These are phyloP conservation scores for Calonectria hongkongensis DNA, from an alignment of 2,329 filamentous ascomycete genomes.

Conservation along the genomic window DNA sequence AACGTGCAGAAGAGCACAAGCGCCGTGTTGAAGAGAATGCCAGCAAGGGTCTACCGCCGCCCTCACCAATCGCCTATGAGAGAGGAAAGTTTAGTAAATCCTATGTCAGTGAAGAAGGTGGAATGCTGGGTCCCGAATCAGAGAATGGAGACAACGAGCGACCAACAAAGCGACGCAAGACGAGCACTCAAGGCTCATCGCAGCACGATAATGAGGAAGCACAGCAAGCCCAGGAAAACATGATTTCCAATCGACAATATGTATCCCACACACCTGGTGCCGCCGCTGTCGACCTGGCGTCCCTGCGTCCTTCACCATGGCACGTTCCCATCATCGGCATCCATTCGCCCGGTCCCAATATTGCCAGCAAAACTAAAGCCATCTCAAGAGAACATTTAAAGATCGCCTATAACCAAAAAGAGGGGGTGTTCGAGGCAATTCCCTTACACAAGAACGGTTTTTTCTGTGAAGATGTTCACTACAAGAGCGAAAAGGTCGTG, in stretches of 20 bases:
- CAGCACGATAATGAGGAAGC: constrained; percentile 65
- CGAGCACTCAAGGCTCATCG: constrained; percentile 65
- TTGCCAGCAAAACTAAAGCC: constrained; percentile 78
- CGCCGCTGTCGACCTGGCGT: constrained; percentile 75
- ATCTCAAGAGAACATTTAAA: constrained; percentile 85
- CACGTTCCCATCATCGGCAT: constrained; percentile 82
- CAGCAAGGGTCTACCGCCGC: constrained; percentile 69
- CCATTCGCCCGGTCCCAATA: constrained; percentile 79
- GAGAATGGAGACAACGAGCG: constrained; percentile 71
- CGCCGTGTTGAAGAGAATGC: constrained; percentile 68
- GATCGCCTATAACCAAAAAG: constrained; percentile 80
- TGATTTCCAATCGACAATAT: constrained; percentile 76
- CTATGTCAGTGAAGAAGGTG: constrained; percentile 81
- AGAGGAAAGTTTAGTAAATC: constrained; percentile 76
- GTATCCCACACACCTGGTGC: constrained; percentile 76
- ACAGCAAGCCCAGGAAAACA: constrained; percentile 62
- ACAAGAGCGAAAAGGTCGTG: constrained; percentile 72
- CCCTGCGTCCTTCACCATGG: constrained; percentile 76
- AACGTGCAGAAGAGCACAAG: constrained; percentile 66
- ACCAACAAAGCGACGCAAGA: constrained; percentile 69
- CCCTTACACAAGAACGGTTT: constrained; percentile 80
- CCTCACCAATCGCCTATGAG: constrained; percentile 70
- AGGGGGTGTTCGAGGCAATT: constrained; percentile 78
- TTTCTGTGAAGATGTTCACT: constrained; percentile 78
- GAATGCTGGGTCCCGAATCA: constrained; percentile 79